A percentile compares a stretch with the other conserved stretches of the same genome.
These are phyloP conservation scores for Clavulina sp. DNA, from an alignment of 768 basidiomycete genomes.

Conservation along the genomic window DNA sequence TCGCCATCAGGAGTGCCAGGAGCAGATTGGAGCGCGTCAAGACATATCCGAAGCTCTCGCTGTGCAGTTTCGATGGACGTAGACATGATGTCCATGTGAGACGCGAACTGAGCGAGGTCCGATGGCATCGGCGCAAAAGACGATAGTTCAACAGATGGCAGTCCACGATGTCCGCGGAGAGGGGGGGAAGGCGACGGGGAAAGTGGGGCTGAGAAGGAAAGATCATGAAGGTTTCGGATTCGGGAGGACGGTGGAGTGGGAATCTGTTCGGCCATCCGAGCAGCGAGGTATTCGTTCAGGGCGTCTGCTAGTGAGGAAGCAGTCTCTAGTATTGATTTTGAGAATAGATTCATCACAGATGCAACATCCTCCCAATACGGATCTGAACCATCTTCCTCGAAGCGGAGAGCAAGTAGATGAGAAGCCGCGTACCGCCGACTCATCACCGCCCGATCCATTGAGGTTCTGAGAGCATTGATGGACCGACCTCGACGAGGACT, in stretches of 20 bases:
- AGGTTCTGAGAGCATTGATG: slow-evolving; percentile 31
- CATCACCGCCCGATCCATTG: slow-evolving; percentile 47
- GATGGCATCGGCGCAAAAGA: slow-evolving; percentile 65
- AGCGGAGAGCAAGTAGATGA: slow-evolving; percentile 63
- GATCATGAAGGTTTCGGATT: background rate
- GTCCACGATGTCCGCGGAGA: background rate
- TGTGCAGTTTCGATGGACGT: slow-evolving; percentile 54
- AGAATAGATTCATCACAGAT: slow-evolving; percentile 52
- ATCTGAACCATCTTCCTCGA: slow-evolving; percentile 50
- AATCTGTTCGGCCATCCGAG: background rate
- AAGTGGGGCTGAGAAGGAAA: background rate
- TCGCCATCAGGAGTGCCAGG: background rate
- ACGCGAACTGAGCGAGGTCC: slow-evolving; percentile 48
- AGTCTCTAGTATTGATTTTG: slow-evolving; percentile 47
- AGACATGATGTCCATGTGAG: slow-evolving; percentile 54
- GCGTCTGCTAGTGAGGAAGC: slow-evolving; percentile 43
- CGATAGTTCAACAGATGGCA: background rate
- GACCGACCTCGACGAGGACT: background rate
- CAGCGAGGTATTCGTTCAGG: slow-evolving; percentile 22
- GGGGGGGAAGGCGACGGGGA: background rate
- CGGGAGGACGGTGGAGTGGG: slow-evolving; percentile 1
- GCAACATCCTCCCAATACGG: slow-evolving; percentile 76
- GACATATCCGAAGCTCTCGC: slow-evolving; percentile 45
- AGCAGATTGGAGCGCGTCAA: slow-evolving; percentile 30
- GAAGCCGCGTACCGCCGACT: slow-evolving; percentile 65